These are phyloP conservation scores for Baorangia bicolor DNA, from an alignment of 768 basidiomycete genomes.

Conservation along the genomic window DNA sequence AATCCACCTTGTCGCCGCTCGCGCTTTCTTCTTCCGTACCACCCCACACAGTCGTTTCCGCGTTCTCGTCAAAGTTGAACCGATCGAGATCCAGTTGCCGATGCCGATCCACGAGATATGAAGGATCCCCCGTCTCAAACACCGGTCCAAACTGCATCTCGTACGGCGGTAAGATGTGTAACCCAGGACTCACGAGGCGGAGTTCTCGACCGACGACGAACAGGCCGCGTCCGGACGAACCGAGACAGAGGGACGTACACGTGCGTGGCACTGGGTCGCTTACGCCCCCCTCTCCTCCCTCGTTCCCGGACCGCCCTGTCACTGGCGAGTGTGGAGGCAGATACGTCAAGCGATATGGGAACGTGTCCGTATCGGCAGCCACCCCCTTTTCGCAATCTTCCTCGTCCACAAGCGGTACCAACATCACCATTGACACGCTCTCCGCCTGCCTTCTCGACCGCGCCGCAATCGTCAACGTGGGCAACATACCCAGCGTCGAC, in stretches of 20 bases:
- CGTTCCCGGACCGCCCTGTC: neutral
- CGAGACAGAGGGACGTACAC: constrained; percentile 23
- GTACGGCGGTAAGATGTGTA: constrained; percentile 27
- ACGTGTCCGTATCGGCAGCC: neutral
- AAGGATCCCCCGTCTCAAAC: constrained; percentile 23
- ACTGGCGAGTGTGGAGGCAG: constrained; percentile 7
- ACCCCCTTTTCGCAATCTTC: neutral
- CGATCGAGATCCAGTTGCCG: neutral
- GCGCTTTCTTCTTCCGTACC: neutral
- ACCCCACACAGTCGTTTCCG: neutral
- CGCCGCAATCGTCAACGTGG: constrained; percentile 28
- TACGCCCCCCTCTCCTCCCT: neutral
- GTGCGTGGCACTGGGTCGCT: neutral
- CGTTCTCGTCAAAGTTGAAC: neutral
- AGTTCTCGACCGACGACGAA: constrained; percentile 26
- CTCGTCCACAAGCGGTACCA: constrained; percentile 20
- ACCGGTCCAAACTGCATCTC: constrained; percentile 31
- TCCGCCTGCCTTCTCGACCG: constrained; percentile 11
- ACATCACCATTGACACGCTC: constrained; percentile 24
- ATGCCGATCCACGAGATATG: constrained; percentile 15
- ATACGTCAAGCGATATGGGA: constrained; percentile 22
- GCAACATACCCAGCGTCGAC: neutral
- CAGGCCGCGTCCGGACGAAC: constrained; percentile 30
- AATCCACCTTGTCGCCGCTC: constrained; percentile 25
- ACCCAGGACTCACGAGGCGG: constrained; percentile 21